Percentiles rank a stretch among this genome's conserved stretches.
Evolutionary conservation across 768 basidiomycete genomes (phyloP).

Genomic region (Pleurotus pulmonarius): DNA sequence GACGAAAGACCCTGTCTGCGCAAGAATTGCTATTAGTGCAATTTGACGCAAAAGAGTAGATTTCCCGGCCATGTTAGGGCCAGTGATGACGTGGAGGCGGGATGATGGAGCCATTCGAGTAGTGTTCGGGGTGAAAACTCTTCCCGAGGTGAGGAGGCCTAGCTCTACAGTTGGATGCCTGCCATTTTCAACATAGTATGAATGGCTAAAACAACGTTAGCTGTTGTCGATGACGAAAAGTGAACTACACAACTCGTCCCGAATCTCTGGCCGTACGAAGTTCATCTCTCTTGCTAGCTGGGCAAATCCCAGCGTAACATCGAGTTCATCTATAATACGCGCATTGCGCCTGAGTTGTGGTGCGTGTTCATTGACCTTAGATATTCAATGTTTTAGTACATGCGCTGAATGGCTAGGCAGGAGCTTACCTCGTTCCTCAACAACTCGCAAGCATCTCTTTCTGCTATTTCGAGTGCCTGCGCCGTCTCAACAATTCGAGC

Average conservation of each 20-base stretch:
- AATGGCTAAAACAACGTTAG: conserved; percentile 30
- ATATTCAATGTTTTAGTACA: background rate
- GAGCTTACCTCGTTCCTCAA: conserved; percentile 60
- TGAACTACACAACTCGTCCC: conserved; percentile 53
- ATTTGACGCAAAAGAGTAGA: conserved; percentile 90
- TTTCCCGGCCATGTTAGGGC: conserved; percentile 96
- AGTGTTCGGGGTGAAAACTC: conserved; percentile 84
- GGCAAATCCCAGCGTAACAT: conserved; percentile 80
- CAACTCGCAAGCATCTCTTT: conserved; percentile 70
- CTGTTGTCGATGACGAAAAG: too few relatives aligned
- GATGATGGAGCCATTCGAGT: conserved; percentile 56
- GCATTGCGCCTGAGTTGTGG: conserved; percentile 67
- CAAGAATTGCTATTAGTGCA: conserved; percentile 85
- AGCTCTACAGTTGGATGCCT: conserved; percentile 94
- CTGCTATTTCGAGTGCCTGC: conserved; percentile 46
- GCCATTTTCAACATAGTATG: conserved; percentile 71
- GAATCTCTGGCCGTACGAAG: conserved; percentile 68
- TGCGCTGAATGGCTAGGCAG: background rate
- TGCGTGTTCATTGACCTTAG: conserved; percentile 60
- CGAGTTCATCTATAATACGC: conserved; percentile 80
- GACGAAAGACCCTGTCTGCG: conserved; percentile 91
- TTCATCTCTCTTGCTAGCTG: conserved; percentile 74
- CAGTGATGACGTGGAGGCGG: conserved; percentile 81
- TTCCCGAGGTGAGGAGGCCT: conserved; percentile 68
- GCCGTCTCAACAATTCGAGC: conserved; percentile 58